phyloP scores from a whole-genome alignment of 1,284 basidiomycete species.

The Pseudozyma thailandica region DNA sequence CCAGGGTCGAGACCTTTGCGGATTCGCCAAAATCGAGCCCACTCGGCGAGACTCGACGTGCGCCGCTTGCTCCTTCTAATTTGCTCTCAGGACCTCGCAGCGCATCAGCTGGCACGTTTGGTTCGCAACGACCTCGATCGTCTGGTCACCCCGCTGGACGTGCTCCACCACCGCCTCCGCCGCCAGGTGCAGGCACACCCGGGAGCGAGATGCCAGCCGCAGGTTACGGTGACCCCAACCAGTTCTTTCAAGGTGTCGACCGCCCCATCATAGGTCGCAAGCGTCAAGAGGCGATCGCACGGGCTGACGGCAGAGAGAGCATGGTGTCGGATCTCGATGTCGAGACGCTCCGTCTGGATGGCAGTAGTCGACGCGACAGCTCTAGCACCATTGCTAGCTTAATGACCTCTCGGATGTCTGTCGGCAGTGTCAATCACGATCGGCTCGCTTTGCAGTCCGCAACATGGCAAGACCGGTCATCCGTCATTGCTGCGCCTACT shows the following conservation, averaged over 20 bases:
- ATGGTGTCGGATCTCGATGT: conserved; percentile 64
- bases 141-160: conserved; percentile 58
- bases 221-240: conserved; percentile 53
- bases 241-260: conserved; percentile 38
- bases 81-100: conserved; percentile 34
- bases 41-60: conserved; percentile 7
- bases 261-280: conserved; percentile 47
- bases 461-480: conserved; percentile 9
- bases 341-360: conserved; percentile 61
- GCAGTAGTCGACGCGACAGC: conserved; percentile 56
- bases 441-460: conserved; percentile 13
- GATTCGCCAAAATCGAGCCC: conserved; percentile 3
- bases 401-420: conserved; percentile 43
- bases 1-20: conserved; percentile 30
- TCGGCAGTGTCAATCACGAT: conserved; percentile 43
- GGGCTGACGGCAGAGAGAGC: conserved; percentile 54
- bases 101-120: conserved; percentile 20
- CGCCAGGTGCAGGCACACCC: conserved; percentile 10
- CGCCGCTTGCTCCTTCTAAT: conserved; percentile 48
- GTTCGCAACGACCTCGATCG: conserved; percentile 13
- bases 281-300: conserved; percentile 53
- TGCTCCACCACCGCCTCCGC: conserved; percentile 52
- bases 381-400: conserved; percentile 52
- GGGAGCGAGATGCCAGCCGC: conserved; percentile 1
- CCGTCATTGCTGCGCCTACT: neutral